Percentiles rank a stretch among this genome's conserved stretches.
These are phyloP conservation scores for Metschnikowia lochheadii DNA, from an alignment of 805 yeast genomes.

Conservation along the genomic window DNA sequence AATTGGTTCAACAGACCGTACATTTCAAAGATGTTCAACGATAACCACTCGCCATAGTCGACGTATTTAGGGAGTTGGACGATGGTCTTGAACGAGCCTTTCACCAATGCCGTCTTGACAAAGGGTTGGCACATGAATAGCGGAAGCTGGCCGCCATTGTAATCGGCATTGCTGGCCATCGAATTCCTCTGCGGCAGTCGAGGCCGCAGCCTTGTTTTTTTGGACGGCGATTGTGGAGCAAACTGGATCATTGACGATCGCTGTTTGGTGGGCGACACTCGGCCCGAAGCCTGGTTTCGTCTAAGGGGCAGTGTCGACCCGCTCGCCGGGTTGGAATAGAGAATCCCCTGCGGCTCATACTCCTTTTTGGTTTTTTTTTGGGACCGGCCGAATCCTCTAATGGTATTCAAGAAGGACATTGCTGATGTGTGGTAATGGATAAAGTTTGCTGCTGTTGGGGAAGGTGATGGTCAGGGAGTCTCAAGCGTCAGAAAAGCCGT, in stretches of 20 bases:
- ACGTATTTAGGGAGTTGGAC: conserved; percentile 94
- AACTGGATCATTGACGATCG: conserved; percentile 21
- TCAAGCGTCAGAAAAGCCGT: background rate
- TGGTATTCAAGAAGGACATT: conserved; percentile 47
- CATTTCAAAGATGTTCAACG: conserved; percentile 85
- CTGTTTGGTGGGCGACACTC: conserved; percentile 37
- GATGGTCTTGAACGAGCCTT: conserved; percentile 93
- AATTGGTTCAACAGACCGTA: conserved; percentile 82
- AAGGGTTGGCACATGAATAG: conserved; percentile 88
- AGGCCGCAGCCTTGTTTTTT: conserved; percentile 12
- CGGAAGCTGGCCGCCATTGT: conserved; percentile 37
- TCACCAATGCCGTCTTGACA: conserved; percentile 89
- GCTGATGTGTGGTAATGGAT: background rate
- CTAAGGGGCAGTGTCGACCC: conserved; percentile 33
- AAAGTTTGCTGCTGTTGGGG: background rate
- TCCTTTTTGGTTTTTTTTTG: conserved; percentile 42
- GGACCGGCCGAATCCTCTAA: conserved; percentile 45
- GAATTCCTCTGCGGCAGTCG: conserved; percentile 18
- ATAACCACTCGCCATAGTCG: conserved; percentile 93
- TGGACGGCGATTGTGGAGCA: conserved; percentile 24
- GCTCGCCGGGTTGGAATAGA: conserved; percentile 29
- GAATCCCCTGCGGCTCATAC: conserved; percentile 21
- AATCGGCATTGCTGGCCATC: background rate
- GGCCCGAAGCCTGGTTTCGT: conserved; percentile 36
- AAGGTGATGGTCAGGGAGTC: background rate